Evolutionary conservation across 2,329 filamentous ascomycete species (phyloP).

Genomic region (Stachybotrys elegans): DNA sequence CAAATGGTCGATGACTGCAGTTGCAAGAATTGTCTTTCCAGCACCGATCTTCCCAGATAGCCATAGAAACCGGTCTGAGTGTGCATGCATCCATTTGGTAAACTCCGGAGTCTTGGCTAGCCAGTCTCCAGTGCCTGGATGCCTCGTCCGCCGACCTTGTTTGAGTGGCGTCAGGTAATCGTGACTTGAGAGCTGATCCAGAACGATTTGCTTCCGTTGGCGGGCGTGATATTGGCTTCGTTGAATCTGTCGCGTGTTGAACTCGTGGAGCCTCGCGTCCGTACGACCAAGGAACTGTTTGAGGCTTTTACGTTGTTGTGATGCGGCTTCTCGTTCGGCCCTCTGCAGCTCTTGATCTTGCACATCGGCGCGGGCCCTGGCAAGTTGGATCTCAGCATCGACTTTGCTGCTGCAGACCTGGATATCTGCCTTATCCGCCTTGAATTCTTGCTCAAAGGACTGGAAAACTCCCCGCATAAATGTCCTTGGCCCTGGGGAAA

Average conservation of each 20-base stretch:
- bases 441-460: slow-evolving; percentile 25
- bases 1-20: slow-evolving; percentile 9
- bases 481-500: slow-evolving; percentile 14
- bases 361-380: slow-evolving; percentile 16
- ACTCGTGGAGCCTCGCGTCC: background rate
- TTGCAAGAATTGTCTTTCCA: slow-evolving; percentile 18
- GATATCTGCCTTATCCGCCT: slow-evolving; percentile 15
- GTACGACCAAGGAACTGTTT: background rate
- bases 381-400: slow-evolving; percentile 16
- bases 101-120: slow-evolving; percentile 19
- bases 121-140: slow-evolving; percentile 20
- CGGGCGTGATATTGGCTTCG: background rate
- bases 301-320: background rate
- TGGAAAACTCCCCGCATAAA: slow-evolving; percentile 14
- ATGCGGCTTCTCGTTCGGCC: slow-evolving; percentile 10
- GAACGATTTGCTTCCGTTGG: slow-evolving; percentile 14
- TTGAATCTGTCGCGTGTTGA: slow-evolving; percentile 1
- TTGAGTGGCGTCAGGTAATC: slow-evolving; percentile 18
- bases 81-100: slow-evolving; percentile 12
- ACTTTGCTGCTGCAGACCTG: slow-evolving; percentile 13
- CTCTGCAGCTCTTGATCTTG: slow-evolving; percentile 16
- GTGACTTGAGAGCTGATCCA: slow-evolving; percentile 20
- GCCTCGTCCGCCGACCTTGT: slow-evolving; percentile 20
- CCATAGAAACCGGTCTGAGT: slow-evolving; percentile 15
- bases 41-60: slow-evolving; percentile 25